Conservation (phyloP, 257 asterid genomes). For the Nicotiana noctiflora region DNA sequence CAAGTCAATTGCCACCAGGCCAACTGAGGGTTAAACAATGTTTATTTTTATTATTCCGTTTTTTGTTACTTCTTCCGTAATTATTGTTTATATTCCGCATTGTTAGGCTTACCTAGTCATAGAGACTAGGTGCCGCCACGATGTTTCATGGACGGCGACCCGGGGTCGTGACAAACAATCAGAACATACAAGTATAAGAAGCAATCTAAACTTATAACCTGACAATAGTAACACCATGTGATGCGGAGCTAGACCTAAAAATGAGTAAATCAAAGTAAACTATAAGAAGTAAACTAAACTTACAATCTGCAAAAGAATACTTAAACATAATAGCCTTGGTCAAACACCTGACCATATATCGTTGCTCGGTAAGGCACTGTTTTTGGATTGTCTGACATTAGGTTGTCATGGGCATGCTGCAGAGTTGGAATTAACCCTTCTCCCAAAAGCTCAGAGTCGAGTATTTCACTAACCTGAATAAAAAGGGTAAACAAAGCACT, state of each 20-base stretch:
- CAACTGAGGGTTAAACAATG: no score
- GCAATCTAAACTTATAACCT: no score
- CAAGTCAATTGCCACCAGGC: no score
- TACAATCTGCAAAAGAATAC: conserved; percentile 1
- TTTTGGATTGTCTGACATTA: conserved; percentile 68
- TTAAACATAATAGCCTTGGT: conserved; percentile 4
- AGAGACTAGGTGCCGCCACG: no score
- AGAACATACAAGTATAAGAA: not conserved
- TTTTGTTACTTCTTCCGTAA: no score
- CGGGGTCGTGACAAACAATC: no score
- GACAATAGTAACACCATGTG: not conserved
- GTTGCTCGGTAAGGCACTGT: conserved; percentile 86
- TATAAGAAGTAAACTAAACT: not conserved
- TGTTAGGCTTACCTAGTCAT: no score
- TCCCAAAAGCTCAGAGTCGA: conserved; percentile 89
- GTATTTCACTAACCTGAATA: conserved; percentile 86
- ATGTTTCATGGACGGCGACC: no score
- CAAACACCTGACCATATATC: conserved; percentile 76
- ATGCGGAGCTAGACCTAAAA: not conserved
- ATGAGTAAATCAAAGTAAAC: not conserved
- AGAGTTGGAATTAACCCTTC: conserved; percentile 96
- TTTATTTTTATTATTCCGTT: no score
- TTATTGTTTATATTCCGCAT: no score
- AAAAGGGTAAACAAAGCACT: not conserved
- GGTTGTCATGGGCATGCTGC: conserved; percentile 94